Evolutionary conservation across 495 filamentous ascomycete species (phyloP).

Genomic region (Penicillium paxilli): DNA sequence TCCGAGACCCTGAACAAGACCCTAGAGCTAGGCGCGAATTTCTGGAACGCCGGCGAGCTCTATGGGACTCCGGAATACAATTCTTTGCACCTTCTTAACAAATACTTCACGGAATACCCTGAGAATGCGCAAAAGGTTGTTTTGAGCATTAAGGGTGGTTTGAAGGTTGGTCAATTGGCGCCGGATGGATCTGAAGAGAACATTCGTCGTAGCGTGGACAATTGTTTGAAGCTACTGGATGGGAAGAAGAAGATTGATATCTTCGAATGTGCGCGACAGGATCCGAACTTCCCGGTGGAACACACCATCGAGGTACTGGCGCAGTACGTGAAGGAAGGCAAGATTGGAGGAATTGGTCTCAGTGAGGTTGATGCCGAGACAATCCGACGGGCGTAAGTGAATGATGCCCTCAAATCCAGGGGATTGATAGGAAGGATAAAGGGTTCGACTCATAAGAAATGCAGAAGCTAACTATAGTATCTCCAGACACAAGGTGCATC

Average conservation of each 20-base stretch:
- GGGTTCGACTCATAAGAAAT: too few relatives aligned
- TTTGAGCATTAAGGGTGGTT: conserved; percentile 60
- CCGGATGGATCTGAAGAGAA: conserved; percentile 63
- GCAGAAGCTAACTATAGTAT: conserved; percentile 11
- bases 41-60: conserved; percentile 82
- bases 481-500: conserved; percentile 56
- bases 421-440: too few relatives aligned
- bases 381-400: conserved; percentile 64
- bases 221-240: conserved; percentile 54
- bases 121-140: conserved; percentile 61
- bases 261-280: conserved; percentile 75
- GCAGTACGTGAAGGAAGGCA: conserved; percentile 70
- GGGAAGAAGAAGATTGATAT: conserved; percentile 82
- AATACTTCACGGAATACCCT: conserved; percentile 62
- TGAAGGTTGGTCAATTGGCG: conserved; percentile 28
- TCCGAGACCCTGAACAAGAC: conserved; percentile 69
- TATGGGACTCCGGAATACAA: conserved; percentile 74
- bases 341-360: conserved; percentile 74
- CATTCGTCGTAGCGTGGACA: conserved; percentile 66
- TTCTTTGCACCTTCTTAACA: conserved; percentile 55
- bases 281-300: conserved; percentile 61
- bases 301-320: conserved; percentile 55
- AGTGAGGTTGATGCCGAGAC: conserved; percentile 73
- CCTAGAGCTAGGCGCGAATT: conserved; percentile 63
- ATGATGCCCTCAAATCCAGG: too few relatives aligned